phyloP scores from a whole-genome alignment of 139 green algal species.

The Chlamydomonas schloesseri region DNA sequence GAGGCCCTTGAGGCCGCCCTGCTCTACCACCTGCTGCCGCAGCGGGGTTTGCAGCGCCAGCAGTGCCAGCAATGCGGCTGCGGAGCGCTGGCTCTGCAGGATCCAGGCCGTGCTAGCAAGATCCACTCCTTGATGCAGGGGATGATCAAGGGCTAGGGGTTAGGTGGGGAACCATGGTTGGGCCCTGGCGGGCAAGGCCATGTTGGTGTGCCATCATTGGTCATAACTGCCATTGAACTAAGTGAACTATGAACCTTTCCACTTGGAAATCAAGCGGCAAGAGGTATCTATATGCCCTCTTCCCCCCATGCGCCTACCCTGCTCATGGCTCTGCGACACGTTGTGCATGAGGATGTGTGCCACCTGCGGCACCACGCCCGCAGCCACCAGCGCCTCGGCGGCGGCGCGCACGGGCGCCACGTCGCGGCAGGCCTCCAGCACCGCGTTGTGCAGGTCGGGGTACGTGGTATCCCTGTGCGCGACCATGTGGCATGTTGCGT shows the following conservation, averaged over 20 bases:
- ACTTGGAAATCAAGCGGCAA: no score
- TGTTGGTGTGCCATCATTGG: no score
- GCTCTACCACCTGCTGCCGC: background rate
- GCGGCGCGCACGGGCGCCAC: background rate
- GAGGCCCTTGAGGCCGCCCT: conserved; percentile 5
- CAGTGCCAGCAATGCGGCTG: background rate
- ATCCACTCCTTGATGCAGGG: background rate
- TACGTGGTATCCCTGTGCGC: background rate
- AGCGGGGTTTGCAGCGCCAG: background rate
- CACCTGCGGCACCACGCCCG: background rate
- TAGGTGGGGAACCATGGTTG: no score
- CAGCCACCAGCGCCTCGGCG: conserved; percentile 4
- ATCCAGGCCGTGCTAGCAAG: background rate
- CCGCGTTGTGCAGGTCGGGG: background rate
- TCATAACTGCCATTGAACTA: no score
- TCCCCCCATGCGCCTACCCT: no score
- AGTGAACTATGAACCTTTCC: no score
- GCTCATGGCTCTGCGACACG: background rate
- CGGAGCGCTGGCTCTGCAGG: conserved; percentile 3
- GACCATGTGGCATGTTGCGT: no score
- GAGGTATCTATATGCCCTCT: no score
- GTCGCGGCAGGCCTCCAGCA: conserved; percentile 10
- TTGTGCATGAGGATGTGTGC: background rate
- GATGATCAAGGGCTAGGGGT: no score
- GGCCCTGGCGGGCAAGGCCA: no score